Percentiles rank a stretch among this genome's conserved stretches.
Evolutionary conservation across 2,329 filamentous ascomycete genomes (phyloP).

Genomic region (Lojkania enalia): DNA sequence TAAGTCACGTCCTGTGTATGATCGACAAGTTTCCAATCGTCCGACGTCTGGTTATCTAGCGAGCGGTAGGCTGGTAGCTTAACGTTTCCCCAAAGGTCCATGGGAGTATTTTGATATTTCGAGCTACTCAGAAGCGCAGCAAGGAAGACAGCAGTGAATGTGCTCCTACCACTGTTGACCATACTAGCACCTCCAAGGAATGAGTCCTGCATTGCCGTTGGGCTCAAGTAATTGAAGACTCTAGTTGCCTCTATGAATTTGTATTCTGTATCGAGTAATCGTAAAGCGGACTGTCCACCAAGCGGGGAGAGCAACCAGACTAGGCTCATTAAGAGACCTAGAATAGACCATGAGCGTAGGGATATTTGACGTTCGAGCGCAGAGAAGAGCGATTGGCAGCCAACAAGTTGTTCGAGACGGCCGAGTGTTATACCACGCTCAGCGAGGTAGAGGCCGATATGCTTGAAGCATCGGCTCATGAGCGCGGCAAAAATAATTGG

Average conservation of each 20-base stretch:
- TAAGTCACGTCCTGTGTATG: conserved; percentile 22
- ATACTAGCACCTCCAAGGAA: conserved; percentile 16
- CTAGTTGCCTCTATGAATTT: conserved; percentile 14
- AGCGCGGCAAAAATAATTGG: conserved; percentile 35
- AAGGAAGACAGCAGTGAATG: conserved; percentile 26
- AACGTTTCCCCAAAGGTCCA: conserved; percentile 35
- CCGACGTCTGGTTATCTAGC: conserved; percentile 21
- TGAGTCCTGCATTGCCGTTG: conserved; percentile 13
- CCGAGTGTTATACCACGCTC: conserved; percentile 37
- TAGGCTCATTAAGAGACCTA: conserved; percentile 28
- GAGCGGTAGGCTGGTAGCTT: conserved; percentile 30
- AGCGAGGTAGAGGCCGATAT: conserved; percentile 29
- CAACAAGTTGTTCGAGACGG: conserved; percentile 31
- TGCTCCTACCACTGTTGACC: conserved; percentile 20
- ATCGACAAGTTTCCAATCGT: conserved; percentile 24
- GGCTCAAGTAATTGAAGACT: conserved; percentile 25
- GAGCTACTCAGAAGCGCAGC: conserved; percentile 29
- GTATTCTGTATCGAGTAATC: conserved; percentile 23
- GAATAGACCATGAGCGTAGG: conserved; percentile 26
- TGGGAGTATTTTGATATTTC: conserved; percentile 23
- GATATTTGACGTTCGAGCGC: conserved; percentile 35
- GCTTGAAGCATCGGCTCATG: conserved; percentile 33
- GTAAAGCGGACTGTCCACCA: conserved; percentile 36
- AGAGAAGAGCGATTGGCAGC: conserved; percentile 34
- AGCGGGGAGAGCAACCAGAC: conserved; percentile 36